These are phyloP conservation scores for Globisporangium orthogonon DNA, from an alignment of 352 stramenopile species.

Conservation along the genomic window DNA sequence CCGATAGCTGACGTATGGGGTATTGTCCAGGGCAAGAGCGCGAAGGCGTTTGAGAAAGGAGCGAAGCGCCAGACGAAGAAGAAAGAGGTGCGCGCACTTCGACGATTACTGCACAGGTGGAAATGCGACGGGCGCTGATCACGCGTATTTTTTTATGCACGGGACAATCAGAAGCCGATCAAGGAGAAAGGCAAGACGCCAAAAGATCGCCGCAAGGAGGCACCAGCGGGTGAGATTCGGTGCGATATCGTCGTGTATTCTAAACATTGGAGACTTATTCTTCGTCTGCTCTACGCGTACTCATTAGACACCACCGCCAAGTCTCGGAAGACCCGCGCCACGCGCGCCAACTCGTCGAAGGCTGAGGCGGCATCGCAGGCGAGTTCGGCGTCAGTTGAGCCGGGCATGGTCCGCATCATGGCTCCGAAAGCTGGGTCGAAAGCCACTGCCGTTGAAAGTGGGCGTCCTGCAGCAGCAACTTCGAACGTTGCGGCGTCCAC, in stretches of 20 bases:
- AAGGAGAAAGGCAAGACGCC: constrained; percentile 15
- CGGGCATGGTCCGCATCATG: constrained; percentile 55
- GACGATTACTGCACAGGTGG: neutral
- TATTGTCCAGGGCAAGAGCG: constrained; percentile 22
- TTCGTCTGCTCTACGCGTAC: neutral
- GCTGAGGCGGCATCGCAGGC: constrained; percentile 20
- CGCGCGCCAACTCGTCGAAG: constrained; percentile 16
- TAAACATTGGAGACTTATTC: too few relatives aligned
- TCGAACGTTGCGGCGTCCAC: neutral
- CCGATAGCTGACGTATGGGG: neutral
- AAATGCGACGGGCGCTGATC: neutral
- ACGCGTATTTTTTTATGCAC: neutral
- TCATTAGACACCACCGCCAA: constrained; percentile 27
- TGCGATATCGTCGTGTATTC: neutral
- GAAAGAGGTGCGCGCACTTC: constrained; percentile 26
- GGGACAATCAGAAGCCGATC: constrained; percentile 7
- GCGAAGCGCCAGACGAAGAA: constrained; percentile 32
- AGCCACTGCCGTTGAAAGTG: neutral
- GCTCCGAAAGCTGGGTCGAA: constrained; percentile 16
- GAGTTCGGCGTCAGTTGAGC: constrained; percentile 16
- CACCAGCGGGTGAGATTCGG: neutral
- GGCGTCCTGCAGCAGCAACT: constrained; percentile 1
- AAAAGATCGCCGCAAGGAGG: constrained; percentile 12
- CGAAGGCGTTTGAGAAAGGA: constrained; percentile 33
- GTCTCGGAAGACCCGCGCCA: constrained; percentile 29